Conservation (phyloP, 495 filamentous ascomycete genomes). For the Chaetomium tenue region DNA sequence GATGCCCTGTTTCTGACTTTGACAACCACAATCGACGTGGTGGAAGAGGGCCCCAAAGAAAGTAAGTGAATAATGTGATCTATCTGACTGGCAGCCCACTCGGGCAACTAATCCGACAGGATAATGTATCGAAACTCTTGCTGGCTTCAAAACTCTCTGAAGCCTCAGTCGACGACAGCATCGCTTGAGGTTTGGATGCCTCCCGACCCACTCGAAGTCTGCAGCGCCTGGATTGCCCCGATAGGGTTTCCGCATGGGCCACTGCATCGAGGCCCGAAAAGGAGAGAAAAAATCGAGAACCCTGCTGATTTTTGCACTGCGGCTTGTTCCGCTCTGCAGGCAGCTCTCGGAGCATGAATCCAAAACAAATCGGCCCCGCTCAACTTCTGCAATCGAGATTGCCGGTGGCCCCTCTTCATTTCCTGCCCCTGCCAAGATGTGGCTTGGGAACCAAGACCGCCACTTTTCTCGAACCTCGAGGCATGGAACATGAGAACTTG, state of each 20-base stretch:
- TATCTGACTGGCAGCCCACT: too few relatives aligned
- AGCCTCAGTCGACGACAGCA: too few relatives aligned
- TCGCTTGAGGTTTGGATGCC: neutral
- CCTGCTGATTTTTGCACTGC: neutral
- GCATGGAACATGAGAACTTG: neutral
- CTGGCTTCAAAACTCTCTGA: too few relatives aligned
- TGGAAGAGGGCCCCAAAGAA: too few relatives aligned
- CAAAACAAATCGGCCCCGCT: conserved; percentile 8
- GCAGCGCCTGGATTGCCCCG: neutral
- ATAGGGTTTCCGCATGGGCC: conserved; percentile 5
- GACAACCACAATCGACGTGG: too few relatives aligned
- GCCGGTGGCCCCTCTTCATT: conserved; percentile 14
- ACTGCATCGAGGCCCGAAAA: neutral
- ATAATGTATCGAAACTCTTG: too few relatives aligned
- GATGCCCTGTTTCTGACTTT: too few relatives aligned
- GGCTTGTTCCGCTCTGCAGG: neutral
- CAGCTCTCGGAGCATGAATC: neutral
- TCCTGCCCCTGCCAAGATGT: conserved; percentile 11
- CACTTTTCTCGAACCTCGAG: neutral
- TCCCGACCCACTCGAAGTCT: neutral
- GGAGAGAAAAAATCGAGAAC: neutral
- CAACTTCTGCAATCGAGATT: conserved; percentile 19
- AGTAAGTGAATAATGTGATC: too few relatives aligned
- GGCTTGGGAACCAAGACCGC: neutral
- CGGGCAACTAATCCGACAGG: too few relatives aligned